Base-by-base conservation (phyloP, 768 basidiomycete genomes). In the Rhizopogon salebrosus region DNA sequence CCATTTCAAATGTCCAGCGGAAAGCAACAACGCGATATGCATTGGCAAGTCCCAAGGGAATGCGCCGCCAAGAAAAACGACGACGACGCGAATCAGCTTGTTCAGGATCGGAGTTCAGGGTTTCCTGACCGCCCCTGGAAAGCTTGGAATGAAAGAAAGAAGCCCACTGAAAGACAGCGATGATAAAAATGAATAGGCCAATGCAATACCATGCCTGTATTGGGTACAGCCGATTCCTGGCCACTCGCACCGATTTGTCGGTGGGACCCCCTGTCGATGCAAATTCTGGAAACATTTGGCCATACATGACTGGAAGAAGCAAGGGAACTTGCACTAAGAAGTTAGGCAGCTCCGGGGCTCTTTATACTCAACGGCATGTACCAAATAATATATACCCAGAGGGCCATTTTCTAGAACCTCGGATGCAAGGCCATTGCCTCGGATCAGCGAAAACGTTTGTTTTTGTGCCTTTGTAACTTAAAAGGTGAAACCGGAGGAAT, bases 11-110 rank as follows among this genome's bases (percentile, higher is more conserved):
- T 10, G 68, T 73, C 57, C 65, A 67, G 29, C 80, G 75, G 61
- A 79, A 80, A 18, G 72, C 71, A 6, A 73, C 55, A 31, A 78
- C 72, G 36, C 72, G 71, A 62, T 78, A 79, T 0, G 62, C 65
- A 18, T 76, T 69, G 6, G 65, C 59, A 13, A 75, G 20, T 11
- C 76, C 75, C 7, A 55, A 50, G 4, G 70, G 67, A 34, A 72
- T 48, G 40, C 70, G 64, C 41, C 60, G 39, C 75, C 72, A 48
- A 70, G 72, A 64, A 76, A 78, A 2, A 58, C 63, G 18, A 65
- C 59, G n/a, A 73, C 22, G 16, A 13, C 35, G 23, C 2, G 27
- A 6, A 49, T 49, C 41, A 4, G 43, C 49, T 4, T 22, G 49
- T 35, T 57, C 57, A 38, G 49, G 22, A 20, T 55, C 54, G 13